Percentiles rank a stretch among this genome's conserved stretches.
These are phyloP conservation scores for Zoysia japonica DNA, from an alignment of 176 grass and related monocot genomes.

Conservation along the genomic window DNA sequence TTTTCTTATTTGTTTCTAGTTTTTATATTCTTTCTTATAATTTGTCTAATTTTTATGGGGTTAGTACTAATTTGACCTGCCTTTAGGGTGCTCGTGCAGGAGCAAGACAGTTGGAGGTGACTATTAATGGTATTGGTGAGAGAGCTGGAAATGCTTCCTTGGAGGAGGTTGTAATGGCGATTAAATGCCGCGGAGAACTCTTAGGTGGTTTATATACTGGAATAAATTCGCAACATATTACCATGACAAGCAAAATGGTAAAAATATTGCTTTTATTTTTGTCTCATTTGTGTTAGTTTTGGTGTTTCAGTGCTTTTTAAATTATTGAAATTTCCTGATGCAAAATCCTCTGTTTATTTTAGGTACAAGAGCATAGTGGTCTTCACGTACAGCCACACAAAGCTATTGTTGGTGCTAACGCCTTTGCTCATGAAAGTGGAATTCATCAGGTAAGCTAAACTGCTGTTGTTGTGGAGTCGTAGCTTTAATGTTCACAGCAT, in stretches of 20 bases:
- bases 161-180: slow-evolving; percentile 95
- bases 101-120: slow-evolving; percentile 90
- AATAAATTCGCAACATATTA: slow-evolving; percentile 87
- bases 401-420: slow-evolving; percentile 99
- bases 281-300: not conserved
- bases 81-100: slow-evolving; percentile 85
- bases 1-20: slow-evolving; percentile 30
- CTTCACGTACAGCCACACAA: slow-evolving; percentile 90
- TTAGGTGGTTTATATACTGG: slow-evolving; percentile 82
- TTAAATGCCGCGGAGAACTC: slow-evolving; percentile 78
- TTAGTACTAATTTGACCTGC: slow-evolving; percentile 51
- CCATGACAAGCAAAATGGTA: slow-evolving; percentile 95
- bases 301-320: slow-evolving; percentile 13
- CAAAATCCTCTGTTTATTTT: slow-evolving; percentile 37
- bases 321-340: not conserved
- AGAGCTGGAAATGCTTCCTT: slow-evolving; percentile 99
- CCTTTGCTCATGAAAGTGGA: slow-evolving; percentile 99
- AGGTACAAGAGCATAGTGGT: slow-evolving; percentile 98
- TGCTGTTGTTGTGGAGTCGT: slow-evolving; percentile 6
- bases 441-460: slow-evolving; percentile 81
- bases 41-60: slow-evolving; percentile 6
- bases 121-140: slow-evolving; percentile 97
- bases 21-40: slow-evolving; percentile 1
- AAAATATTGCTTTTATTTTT: slow-evolving; percentile 8
- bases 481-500: not conserved